Conservation (phyloP, 1,284 basidiomycete species). For the Mycena citricolor region DNA sequence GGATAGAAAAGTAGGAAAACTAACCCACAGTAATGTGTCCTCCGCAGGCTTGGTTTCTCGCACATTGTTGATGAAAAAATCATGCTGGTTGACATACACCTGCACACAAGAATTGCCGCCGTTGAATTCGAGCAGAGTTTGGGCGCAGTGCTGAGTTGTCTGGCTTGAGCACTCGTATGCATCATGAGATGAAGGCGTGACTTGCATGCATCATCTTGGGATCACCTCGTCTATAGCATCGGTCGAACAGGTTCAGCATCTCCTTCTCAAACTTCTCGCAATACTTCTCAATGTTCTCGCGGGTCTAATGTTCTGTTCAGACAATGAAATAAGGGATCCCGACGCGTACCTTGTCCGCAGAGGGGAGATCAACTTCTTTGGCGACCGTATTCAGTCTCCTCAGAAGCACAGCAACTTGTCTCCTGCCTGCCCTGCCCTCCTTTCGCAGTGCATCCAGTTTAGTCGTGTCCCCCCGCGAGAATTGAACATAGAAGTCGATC, state of each 20-base stretch:
- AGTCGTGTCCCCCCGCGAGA: constrained; percentile 77
- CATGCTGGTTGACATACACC: constrained; percentile 99
- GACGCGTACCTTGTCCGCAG: constrained; percentile 67
- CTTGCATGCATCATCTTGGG: constrained; percentile 98
- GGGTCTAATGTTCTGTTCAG: constrained; percentile 50
- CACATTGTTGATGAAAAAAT: constrained; percentile 95
- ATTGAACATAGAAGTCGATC: constrained; percentile 25
- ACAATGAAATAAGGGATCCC: neutral
- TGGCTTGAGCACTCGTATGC: constrained; percentile 36
- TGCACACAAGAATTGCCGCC: constrained; percentile 96
- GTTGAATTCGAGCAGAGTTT: constrained; percentile 96
- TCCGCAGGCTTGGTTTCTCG: constrained; percentile 59
- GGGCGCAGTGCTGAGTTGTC: constrained; percentile 84
- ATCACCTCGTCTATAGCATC: constrained; percentile 93
- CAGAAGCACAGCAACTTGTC: constrained; percentile 88
- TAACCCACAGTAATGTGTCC: constrained; percentile 61
- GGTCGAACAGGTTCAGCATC: constrained; percentile 94
- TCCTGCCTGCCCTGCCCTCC: constrained; percentile 83
- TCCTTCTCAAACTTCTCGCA: constrained; percentile 99
- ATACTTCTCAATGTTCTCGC: constrained; percentile 90
- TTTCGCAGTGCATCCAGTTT: constrained; percentile 82
- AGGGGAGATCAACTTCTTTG: constrained; percentile 87
- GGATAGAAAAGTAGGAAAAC: constrained; percentile 34
- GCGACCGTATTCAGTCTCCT: constrained; percentile 86
- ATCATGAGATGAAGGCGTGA: constrained; percentile 22